Base-by-base conservation (phyloP, 257 asterid genomes). In the Scutellaria baicalensis region DNA sequence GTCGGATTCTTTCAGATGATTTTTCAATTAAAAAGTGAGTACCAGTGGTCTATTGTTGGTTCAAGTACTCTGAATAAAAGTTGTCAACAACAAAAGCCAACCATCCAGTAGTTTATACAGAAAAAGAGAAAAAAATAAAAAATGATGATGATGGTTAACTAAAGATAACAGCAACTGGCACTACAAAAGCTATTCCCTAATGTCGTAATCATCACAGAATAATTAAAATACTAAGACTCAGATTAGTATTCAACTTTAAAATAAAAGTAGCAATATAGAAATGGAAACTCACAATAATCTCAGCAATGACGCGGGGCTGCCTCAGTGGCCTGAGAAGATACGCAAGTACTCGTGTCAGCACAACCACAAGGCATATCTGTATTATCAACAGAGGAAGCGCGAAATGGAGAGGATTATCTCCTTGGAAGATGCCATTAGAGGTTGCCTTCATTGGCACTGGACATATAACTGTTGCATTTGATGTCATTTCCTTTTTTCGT, bases 261-360 rank as follows among this genome's bases (percentile, higher is more conserved):
- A 17, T 6, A 33, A 58, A 62, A 31, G 43, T 6, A 11, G 23
- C 13, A 17, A 51, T 20, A 18, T 33, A 20, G 8, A 11, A 40
- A 35, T 1, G 7, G 6, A 63, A 23, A 77, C 80, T 79, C 72
- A 81, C 86, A 18, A 84, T 74, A 31, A 79, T 81, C 66, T 84
- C 89, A 27, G 86, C 89, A 63, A 84, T 69, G 45, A 84, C 86
- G 1, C 82, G 84, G 4, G 89, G 89, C 59, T 84, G 89, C 17
- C 82, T 70, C 20, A 84, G 71, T 38, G 86, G 86, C 81, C 56
- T 71, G 49, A 81, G 84, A 33, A 84, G 20, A 51, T 51, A 79
- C 0, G 84, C 84, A 2, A 84, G 78, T 0, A 57, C 40, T 17
- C 86, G 64, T 0, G 83, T 84, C 36, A 84, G 75, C 49, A 74